Conservation (phyloP, 148 eudicot species). For the Salicornia ramosissima region DNA sequence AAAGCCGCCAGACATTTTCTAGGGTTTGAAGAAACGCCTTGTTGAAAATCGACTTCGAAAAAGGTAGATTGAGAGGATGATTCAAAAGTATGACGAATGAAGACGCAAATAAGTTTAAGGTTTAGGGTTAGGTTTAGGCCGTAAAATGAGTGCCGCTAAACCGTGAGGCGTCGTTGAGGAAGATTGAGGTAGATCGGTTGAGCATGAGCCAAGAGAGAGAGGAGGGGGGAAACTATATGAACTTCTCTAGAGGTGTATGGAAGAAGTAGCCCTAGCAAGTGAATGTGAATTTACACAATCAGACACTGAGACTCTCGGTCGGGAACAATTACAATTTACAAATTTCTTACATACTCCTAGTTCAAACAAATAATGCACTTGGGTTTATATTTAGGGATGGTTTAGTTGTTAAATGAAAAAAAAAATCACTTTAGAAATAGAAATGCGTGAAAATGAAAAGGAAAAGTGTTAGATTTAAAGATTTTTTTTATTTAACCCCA, state of each 20-base stretch:
- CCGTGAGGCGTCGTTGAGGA: constrained; percentile 11
- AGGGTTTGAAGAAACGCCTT: constrained; percentile 46
- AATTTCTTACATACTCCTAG: no score
- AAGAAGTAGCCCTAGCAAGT: constrained; percentile 4
- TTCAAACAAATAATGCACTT: no score
- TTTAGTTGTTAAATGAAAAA: no score
- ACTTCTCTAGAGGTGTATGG: neutral
- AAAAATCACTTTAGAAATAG: no score
- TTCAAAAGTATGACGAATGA: neutral
- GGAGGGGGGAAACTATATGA: no score
- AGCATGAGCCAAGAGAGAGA: neutral
- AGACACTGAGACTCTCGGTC: neutral
- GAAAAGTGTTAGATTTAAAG: no score
- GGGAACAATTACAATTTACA: no score
- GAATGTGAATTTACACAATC: neutral
- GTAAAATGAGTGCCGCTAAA: neutral
- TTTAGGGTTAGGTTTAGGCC: neutral
- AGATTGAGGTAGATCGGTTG: neutral
- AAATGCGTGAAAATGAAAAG: no score
- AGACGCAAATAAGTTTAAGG: neutral
- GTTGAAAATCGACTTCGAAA: neutral
- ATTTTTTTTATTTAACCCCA: no score
- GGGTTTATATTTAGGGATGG: no score
- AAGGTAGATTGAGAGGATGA: neutral
- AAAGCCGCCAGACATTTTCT: constrained; percentile 98